Percentiles rank a stretch among this genome's conserved stretches.
Conservation (phyloP, 2,329 filamentous ascomycete genomes). For the Colletotrichum sp. region DNA sequence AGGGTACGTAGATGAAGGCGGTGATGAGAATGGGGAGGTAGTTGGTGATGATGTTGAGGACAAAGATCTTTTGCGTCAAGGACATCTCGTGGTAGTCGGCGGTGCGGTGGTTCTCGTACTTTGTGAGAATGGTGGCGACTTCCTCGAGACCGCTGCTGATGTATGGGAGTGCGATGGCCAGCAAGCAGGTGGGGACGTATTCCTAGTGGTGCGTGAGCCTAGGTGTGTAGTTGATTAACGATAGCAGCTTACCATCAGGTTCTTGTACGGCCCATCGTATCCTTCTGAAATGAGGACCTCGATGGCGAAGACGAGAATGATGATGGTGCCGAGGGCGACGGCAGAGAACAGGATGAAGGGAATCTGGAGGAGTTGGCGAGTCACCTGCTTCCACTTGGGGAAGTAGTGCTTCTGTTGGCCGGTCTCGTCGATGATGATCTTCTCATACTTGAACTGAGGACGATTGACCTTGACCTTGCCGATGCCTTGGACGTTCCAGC, state of each 20-base stretch:
- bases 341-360: slow-evolving; percentile 69
- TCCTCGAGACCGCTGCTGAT: slow-evolving; percentile 67
- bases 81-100: slow-evolving; percentile 71
- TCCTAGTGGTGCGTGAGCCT: slow-evolving; percentile 47
- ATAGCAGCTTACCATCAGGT: slow-evolving; percentile 58
- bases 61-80: slow-evolving; percentile 75
- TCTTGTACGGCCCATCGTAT: slow-evolving; percentile 73
- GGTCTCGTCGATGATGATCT: slow-evolving; percentile 64
- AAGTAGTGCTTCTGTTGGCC: slow-evolving; percentile 68
- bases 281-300: slow-evolving; percentile 79
- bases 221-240: background rate
- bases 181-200: slow-evolving; percentile 73
- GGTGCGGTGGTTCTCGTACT: slow-evolving; percentile 79
- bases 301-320: slow-evolving; percentile 72
- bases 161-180: slow-evolving; percentile 70
- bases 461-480: slow-evolving; percentile 70
- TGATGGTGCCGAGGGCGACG: slow-evolving; percentile 66
- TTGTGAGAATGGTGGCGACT: slow-evolving; percentile 66
- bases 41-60: slow-evolving; percentile 81
- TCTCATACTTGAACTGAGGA: slow-evolving; percentile 68
- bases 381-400: slow-evolving; percentile 66
- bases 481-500: slow-evolving; percentile 76
- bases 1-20: slow-evolving; percentile 81
- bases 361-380: slow-evolving; percentile 70
- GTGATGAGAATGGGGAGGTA: slow-evolving; percentile 79